phyloP scores from a whole-genome alignment of 2,329 filamentous ascomycete species.

The Colletotrichum eleusines region DNA sequence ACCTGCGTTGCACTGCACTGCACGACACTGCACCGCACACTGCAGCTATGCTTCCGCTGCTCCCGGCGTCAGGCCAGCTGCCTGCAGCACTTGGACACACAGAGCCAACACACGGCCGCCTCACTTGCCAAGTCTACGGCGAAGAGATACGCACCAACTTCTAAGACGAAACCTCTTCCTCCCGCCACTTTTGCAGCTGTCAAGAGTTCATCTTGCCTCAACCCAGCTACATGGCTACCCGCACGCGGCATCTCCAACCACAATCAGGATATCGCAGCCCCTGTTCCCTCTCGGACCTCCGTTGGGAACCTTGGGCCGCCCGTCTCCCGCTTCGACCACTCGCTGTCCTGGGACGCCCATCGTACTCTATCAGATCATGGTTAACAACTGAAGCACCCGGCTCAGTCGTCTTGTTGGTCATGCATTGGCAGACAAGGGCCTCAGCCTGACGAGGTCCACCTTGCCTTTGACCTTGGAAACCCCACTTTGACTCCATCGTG shows the following conservation, averaged over 20 bases:
- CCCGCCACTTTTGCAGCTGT: slow-evolving; percentile 26
- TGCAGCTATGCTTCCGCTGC: slow-evolving; percentile 1
- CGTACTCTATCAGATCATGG: slow-evolving; percentile 13
- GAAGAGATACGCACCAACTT: slow-evolving; percentile 19
- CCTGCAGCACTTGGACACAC: slow-evolving; percentile 16
- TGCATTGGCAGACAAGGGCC: background rate
- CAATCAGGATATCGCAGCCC: slow-evolving; percentile 33
- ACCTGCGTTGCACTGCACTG: slow-evolving; percentile 3
- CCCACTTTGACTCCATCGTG: background rate
- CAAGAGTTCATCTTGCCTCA: slow-evolving; percentile 30
- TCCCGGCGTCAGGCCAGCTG: slow-evolving; percentile 10
- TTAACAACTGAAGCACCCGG: slow-evolving; percentile 19
- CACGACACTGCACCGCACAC: background rate
- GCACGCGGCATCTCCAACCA: slow-evolving; percentile 12
- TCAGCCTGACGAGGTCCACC: slow-evolving; percentile 5
- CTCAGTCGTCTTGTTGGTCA: background rate
- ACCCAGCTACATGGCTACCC: slow-evolving; percentile 6
- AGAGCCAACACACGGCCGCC: slow-evolving; percentile 21
- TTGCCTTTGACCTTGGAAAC: background rate
- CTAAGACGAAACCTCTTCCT: slow-evolving; percentile 4
- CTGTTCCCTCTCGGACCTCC: slow-evolving; percentile 41
- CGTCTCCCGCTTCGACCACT: background rate
- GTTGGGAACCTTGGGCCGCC: slow-evolving; percentile 18
- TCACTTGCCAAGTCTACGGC: slow-evolving; percentile 1
- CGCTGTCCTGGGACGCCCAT: slow-evolving; percentile 10